Evolutionary conservation across 495 filamentous ascomycete genomes (phyloP).

Genomic region (Tuber umbilicatum): DNA sequence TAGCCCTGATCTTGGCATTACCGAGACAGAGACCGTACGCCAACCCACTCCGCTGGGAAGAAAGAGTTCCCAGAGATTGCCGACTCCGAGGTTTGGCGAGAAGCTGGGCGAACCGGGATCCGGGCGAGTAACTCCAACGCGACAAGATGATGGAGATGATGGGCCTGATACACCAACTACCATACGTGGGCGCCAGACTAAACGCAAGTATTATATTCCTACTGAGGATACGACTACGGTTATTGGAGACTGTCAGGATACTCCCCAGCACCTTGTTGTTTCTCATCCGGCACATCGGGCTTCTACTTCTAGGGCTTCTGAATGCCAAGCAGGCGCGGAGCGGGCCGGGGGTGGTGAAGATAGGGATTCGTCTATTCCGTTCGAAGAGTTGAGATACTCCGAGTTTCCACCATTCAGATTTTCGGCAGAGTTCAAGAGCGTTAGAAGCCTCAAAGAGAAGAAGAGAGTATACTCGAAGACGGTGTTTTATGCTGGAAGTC

Average conservation of each 20-base stretch:
- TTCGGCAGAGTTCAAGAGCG: conserved; percentile 54
- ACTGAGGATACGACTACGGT: conserved; percentile 54
- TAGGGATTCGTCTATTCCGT: conserved; percentile 4
- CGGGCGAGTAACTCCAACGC: conserved; percentile 30
- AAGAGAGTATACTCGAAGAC: conserved; percentile 57
- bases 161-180: conserved; percentile 26
- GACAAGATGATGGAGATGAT: conserved; percentile 9
- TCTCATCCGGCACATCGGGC: conserved; percentile 34
- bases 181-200: conserved; percentile 46
- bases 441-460: conserved; percentile 53
- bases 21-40: conserved; percentile 32
- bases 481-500: conserved; percentile 56
- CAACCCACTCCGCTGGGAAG: conserved; percentile 23
- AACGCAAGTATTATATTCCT: conserved; percentile 54
- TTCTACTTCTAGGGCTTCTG: conserved; percentile 15
- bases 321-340: conserved; percentile 1
- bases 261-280: conserved; percentile 32
- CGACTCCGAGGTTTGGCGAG: conserved; percentile 29
- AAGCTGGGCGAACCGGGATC: conserved; percentile 31
- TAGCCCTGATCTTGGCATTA: conserved; percentile 46
- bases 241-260: conserved; percentile 48
- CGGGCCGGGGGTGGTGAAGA: conserved; percentile 12
- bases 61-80: conserved; percentile 20
- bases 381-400: conserved; percentile 47
- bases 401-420: conserved; percentile 57